phyloP scores from a whole-genome alignment of 2,329 filamentous ascomycete species.

The Colletotrichum musicola region DNA sequence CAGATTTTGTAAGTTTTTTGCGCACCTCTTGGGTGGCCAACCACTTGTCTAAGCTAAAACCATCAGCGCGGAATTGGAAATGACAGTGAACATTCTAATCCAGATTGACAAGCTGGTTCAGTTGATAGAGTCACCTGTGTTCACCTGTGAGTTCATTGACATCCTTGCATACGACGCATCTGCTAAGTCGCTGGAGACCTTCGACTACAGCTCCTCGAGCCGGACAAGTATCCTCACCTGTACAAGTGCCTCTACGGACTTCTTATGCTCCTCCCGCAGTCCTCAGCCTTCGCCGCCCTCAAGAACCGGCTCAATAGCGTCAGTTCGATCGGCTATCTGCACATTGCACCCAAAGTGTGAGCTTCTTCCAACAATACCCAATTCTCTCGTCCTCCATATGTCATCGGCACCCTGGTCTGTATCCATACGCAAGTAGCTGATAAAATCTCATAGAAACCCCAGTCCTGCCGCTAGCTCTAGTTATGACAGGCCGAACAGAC shows the following conservation, averaged over 20 bases:
- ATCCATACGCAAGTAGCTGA: slow-evolving; percentile 24
- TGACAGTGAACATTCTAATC: slow-evolving; percentile 98
- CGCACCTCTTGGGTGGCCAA: no score
- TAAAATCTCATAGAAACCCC: slow-evolving; percentile 42
- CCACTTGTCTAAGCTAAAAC: slow-evolving; percentile 7
- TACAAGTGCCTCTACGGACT: slow-evolving; percentile 99
- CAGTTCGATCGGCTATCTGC: slow-evolving; percentile 94
- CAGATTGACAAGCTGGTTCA: slow-evolving; percentile 99
- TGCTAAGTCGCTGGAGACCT: slow-evolving; percentile 73
- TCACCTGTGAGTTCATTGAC: slow-evolving; percentile 81
- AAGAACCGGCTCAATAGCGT: slow-evolving; percentile 98
- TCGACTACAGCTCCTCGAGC: slow-evolving; percentile 92
- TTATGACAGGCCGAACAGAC: slow-evolving; percentile 80
- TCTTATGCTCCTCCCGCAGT: slow-evolving; percentile 98
- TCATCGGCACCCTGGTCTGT: no score
- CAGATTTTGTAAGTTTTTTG: slow-evolving; percentile 83
- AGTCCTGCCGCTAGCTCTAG: slow-evolving; percentile 64
- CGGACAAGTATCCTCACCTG: slow-evolving; percentile 92
- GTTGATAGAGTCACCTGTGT: slow-evolving; percentile 95
- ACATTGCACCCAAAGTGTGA: slow-evolving; percentile 83
- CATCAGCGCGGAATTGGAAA: slow-evolving; percentile 91
- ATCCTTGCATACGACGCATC: not conserved
- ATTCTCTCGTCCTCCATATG: no score
- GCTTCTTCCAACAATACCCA: slow-evolving; percentile 43
- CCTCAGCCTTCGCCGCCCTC: slow-evolving; percentile 93